phyloP scores from a whole-genome alignment of 768 basidiomycete genomes.

The Piloderma croceum region DNA sequence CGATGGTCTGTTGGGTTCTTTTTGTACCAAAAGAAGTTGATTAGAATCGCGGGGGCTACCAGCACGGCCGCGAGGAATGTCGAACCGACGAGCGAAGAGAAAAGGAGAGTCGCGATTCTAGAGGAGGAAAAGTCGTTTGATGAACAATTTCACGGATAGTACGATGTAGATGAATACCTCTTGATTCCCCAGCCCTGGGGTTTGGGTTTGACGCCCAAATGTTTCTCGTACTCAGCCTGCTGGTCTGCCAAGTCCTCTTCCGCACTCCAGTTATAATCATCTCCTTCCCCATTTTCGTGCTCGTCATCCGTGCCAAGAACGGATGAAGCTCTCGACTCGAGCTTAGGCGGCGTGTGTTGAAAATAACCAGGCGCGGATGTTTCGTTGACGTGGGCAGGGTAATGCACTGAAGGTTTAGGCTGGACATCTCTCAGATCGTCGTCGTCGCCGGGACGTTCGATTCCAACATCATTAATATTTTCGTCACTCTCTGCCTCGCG shows the following conservation, averaged over 20 bases:
- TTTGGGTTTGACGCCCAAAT: conserved; percentile 48
- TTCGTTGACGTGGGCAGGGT: conserved; percentile 37
- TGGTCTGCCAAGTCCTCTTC: conserved; percentile 73
- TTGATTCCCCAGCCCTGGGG: conserved; percentile 45
- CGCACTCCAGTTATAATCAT: conserved; percentile 71
- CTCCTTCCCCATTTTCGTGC: conserved; percentile 41
- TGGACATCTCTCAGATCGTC: conserved; percentile 14
- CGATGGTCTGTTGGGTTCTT: conserved; percentile 51
- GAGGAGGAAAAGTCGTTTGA: neutral
- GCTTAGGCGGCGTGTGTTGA: conserved; percentile 25
- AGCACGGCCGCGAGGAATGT: conserved; percentile 58
- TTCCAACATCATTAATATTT: conserved; percentile 3
- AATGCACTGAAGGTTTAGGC: conserved; percentile 46
- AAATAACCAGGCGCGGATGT: conserved; percentile 16
- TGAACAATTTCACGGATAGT: neutral
- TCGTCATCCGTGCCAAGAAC: conserved; percentile 55
- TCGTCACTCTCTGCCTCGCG: conserved; percentile 1
- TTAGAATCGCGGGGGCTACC: conserved; percentile 53
- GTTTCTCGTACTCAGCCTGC: conserved; percentile 58
- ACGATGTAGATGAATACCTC: conserved; percentile 32
- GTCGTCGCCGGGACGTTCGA: conserved; percentile 6
- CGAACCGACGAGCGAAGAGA: conserved; percentile 72
- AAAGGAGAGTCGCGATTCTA: conserved; percentile 56
- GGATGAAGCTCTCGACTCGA: conserved; percentile 37
- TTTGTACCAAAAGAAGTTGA: conserved; percentile 69